Base-by-base conservation (phyloP, 2,329 filamentous ascomycete species). In the Colletotrichum plurivorum region DNA sequence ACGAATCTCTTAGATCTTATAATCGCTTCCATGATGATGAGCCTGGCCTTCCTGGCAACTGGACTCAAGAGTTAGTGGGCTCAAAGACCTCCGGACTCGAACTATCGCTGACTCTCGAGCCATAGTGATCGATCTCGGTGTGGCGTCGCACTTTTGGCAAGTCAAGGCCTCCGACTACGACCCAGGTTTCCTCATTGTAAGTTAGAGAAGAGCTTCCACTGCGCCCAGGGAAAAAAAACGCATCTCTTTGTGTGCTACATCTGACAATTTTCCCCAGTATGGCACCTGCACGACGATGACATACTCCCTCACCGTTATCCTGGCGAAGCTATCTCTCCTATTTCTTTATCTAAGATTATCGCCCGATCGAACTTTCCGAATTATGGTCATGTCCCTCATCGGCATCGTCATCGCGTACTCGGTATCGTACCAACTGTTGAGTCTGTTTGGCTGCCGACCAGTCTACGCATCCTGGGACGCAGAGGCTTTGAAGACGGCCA, bases 321-420 rank as follows among this genome's bases (percentile, higher is more conserved):
- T 57, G 27, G 46, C 61, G 51, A 64, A 64, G 39, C 45, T 64
- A 31, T 64, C 61, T 45, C 56, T 64, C 12, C 45, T 64, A 10
- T 53, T 54, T 15, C 36, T 64, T n/a, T 57, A 57, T 18, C 27
- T 57, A 18, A 53, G 61, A 18, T 27, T 64, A 13, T 54, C 69
- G 80, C 73, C 75, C 16, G 76, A 76, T 5, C 76, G 72, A 39
- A 74, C 73, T 36, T 77, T 78, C 67, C 76, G 75, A 25, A 73
- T 69, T 36, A 70, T 77, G 36, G 76, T 79, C 16, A 46, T 74
- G 22, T 60, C 73, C 9, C 72, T 80, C 20, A 75, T 74, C 1
- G 67, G 65, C 8, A 20, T 80, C 27, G 75, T 80, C 46, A 71
- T 74, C 25, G 49, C 77, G 31, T 76, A 76, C 60, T 71, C 74